Evolutionary conservation across 2,329 filamentous ascomycete species (phyloP).

Genomic region (Ascochyta clinopodiicola): DNA sequence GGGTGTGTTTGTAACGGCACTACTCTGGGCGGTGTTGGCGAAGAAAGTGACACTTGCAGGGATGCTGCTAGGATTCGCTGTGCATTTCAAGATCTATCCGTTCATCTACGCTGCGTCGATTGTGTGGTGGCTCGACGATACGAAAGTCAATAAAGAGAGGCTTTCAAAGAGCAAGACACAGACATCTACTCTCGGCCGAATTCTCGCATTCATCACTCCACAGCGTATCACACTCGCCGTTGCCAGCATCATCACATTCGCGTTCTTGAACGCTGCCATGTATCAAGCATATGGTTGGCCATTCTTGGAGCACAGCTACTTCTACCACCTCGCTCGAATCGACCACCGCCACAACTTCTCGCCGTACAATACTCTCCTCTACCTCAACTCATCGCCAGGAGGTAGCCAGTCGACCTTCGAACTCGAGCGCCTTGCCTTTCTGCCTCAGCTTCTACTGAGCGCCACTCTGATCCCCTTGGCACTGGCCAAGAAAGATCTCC

Average conservation of each 20-base stretch:
- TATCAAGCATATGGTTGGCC: conserved; percentile 74
- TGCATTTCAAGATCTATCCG: conserved; percentile 99
- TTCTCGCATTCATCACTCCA: conserved; percentile 37
- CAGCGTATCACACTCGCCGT: conserved; percentile 64
- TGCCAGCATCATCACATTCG: conserved; percentile 75
- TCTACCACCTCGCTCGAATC: conserved; percentile 90
- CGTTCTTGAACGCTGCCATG: conserved; percentile 78
- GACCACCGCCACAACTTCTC: conserved; percentile 99
- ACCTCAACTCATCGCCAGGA: conserved; percentile 74
- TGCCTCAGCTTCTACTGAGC: conserved; percentile 85
- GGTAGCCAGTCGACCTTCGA: conserved; percentile 41
- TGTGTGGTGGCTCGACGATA: conserved; percentile 77
- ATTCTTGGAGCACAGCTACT: conserved; percentile 88
- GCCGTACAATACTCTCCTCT: conserved; percentile 90
- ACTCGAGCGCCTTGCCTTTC: conserved; percentile 82
- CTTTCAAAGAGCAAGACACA: background rate
- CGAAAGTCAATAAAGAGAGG: conserved; percentile 38
- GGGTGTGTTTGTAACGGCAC: conserved; percentile 79
- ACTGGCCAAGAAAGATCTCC: conserved; percentile 80
- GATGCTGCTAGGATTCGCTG: conserved; percentile 76
- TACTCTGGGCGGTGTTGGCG: conserved; percentile 81
- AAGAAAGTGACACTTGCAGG: conserved; percentile 71
- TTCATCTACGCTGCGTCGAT: conserved; percentile 91
- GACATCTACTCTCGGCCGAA: conserved; percentile 30
- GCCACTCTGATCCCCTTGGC: conserved; percentile 76